Evolutionary conservation across 352 stramenopile genomes (phyloP).

Genomic region (Phytophthora aleatoria): DNA sequence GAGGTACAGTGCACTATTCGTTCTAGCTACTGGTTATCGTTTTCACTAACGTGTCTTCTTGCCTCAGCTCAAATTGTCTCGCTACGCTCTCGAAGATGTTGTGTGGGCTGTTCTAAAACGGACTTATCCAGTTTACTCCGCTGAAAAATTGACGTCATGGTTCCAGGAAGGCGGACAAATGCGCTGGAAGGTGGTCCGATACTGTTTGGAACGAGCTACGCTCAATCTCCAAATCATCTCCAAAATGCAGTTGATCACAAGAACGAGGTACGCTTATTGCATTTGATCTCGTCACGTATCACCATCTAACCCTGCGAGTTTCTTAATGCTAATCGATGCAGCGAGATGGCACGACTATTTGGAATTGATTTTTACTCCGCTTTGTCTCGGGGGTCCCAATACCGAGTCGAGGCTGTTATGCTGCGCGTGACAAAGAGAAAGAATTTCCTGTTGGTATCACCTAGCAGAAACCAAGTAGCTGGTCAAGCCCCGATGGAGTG

Average conservation of each 20-base stretch:
- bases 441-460: conserved; percentile 88
- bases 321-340: conserved; percentile 20
- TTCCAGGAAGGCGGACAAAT: conserved; percentile 44
- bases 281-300: not conserved
- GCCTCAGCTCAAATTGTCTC: conserved; percentile 76
- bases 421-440: conserved; percentile 89
- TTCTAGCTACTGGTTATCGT: not conserved
- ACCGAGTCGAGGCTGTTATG: conserved; percentile 93
- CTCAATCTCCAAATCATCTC: conserved; percentile 80
- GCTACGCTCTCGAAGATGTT: conserved; percentile 86
- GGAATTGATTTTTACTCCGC: conserved; percentile 95
- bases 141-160: conserved; percentile 63
- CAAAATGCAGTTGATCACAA: conserved; percentile 86
- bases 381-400: conserved; percentile 92
- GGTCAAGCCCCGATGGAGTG: conserved; percentile 91
- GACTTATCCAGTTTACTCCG: conserved; percentile 65
- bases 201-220: conserved; percentile 49
- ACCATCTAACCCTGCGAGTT: conserved; percentile 5
- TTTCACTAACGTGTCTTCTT: not conserved
- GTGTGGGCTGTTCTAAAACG: conserved; percentile 66
- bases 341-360: conserved; percentile 93
- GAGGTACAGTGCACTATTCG: conserved; percentile 47
- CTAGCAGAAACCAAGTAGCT: conserved; percentile 83
- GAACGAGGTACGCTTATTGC: conserved; percentile 56
- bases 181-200: conserved; percentile 62